Evolutionary conservation across 495 filamentous ascomycete genomes (phyloP).

Genomic region (Stereocaulon alpinum): DNA sequence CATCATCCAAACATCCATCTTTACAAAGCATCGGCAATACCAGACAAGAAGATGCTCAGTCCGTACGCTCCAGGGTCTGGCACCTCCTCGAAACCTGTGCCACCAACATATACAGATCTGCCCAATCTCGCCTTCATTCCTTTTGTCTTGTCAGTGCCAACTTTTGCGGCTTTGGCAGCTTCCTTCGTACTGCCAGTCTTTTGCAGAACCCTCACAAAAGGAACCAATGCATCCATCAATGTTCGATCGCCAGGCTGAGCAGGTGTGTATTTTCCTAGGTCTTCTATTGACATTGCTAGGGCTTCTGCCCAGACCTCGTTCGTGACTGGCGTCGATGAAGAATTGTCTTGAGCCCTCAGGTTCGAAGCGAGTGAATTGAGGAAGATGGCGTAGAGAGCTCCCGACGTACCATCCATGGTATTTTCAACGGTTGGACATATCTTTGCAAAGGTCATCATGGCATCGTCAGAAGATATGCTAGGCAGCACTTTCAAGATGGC

Average conservation of each 20-base stretch:
- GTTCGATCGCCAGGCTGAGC: slow-evolving; percentile 84
- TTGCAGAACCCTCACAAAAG: slow-evolving; percentile 66
- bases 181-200: slow-evolving; percentile 51
- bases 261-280: slow-evolving; percentile 76
- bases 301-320: slow-evolving; percentile 63
- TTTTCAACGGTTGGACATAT: slow-evolving; percentile 80
- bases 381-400: slow-evolving; percentile 93
- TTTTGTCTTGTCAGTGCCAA: slow-evolving; percentile 73
- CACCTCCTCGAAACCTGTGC: slow-evolving; percentile 63
- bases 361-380: slow-evolving; percentile 77
- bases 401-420: slow-evolving; percentile 92
- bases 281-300: slow-evolving; percentile 55
- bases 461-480: slow-evolving; percentile 52
- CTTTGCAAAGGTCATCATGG: slow-evolving; percentile 56
- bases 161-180: slow-evolving; percentile 64
- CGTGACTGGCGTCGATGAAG: slow-evolving; percentile 38
- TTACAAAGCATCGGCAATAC: slow-evolving; percentile 51
- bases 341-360: slow-evolving; percentile 47
- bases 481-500: slow-evolving; percentile 60
- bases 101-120: slow-evolving; percentile 82
- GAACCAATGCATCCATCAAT: slow-evolving; percentile 78
- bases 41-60: slow-evolving; percentile 67
- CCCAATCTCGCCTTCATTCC: slow-evolving; percentile 86
- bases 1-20: slow-evolving; percentile 11
- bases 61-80: slow-evolving; percentile 91